Conservation (phyloP, 1,284 basidiomycete species). For the Rhodofomes roseus region DNA sequence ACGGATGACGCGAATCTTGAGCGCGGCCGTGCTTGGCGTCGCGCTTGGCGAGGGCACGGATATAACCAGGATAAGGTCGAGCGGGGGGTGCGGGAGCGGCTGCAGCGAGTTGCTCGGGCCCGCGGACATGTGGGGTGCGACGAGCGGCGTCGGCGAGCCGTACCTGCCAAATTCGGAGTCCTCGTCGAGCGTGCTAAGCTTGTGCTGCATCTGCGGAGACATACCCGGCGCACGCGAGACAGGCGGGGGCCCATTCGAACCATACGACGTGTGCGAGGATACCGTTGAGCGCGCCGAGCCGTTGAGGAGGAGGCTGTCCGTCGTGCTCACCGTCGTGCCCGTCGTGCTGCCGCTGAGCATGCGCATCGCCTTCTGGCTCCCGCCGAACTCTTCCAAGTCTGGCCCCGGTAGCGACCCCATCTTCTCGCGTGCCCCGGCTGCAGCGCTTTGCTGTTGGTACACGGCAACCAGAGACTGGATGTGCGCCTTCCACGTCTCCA, state of each 20-base stretch:
- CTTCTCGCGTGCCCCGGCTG: constrained; percentile 29
- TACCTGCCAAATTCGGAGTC: constrained; percentile 62
- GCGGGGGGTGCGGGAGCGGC: constrained; percentile 79
- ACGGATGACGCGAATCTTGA: constrained; percentile 85
- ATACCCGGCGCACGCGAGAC: constrained; percentile 16
- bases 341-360: constrained; percentile 68
- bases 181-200: constrained; percentile 65
- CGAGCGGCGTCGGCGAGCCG: constrained; percentile 50
- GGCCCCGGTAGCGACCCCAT: constrained; percentile 47
- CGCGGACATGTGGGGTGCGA: constrained; percentile 72
- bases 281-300: constrained; percentile 62
- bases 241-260: constrained; percentile 30
- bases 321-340: constrained; percentile 60
- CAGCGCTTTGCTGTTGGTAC: constrained; percentile 50
- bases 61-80: constrained; percentile 91
- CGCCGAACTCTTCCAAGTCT: constrained; percentile 77
- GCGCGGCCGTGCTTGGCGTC: constrained; percentile 71
- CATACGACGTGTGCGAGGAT: constrained; percentile 69
- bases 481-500: constrained; percentile 84
- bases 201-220: constrained; percentile 32
- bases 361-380: constrained; percentile 68
- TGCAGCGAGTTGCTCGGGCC: constrained; percentile 75
- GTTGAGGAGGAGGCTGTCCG: constrained; percentile 64
- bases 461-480: constrained; percentile 72
- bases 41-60: constrained; percentile 76